Evolutionary conservation across 148 eudicot genomes (phyloP).

Genomic region (Suaeda aralocaspica): DNA sequence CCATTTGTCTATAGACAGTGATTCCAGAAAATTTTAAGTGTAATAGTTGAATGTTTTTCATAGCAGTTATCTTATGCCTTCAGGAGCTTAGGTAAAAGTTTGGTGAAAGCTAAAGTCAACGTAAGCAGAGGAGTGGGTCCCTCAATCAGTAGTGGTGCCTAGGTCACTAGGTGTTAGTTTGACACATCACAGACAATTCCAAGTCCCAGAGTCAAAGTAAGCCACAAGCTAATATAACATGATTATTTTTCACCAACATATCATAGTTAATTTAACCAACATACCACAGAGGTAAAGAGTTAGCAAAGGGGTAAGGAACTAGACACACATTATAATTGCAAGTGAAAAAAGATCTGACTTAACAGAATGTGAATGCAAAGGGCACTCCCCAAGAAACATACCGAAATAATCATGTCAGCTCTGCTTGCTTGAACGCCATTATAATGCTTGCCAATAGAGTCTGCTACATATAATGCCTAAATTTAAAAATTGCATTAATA

Average conservation of each 20-base stretch:
- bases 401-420: conserved; percentile 96
- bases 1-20: too few species aligned
- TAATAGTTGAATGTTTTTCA: too few species aligned
- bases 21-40: too few species aligned
- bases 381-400: conserved; percentile 32
- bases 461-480: conserved; percentile 83
- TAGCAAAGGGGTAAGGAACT: background rate
- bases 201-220: background rate
- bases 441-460: conserved; percentile 49
- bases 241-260: background rate
- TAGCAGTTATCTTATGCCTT: too few species aligned
- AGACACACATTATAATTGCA: background rate
- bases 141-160: too few species aligned
- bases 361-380: background rate
- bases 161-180: background rate
- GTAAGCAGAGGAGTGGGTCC: too few species aligned
- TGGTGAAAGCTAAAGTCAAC: too few species aligned
- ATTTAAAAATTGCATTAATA: conserved; percentile 12
- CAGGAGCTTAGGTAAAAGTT: too few species aligned
- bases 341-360: background rate
- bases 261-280: background rate
- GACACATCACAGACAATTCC: background rate
- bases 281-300: background rate
- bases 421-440: conserved; percentile 76
- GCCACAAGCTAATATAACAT: background rate